Evolutionary conservation across 768 basidiomycete species (phyloP).

Genomic region (Collybia sp.): DNA sequence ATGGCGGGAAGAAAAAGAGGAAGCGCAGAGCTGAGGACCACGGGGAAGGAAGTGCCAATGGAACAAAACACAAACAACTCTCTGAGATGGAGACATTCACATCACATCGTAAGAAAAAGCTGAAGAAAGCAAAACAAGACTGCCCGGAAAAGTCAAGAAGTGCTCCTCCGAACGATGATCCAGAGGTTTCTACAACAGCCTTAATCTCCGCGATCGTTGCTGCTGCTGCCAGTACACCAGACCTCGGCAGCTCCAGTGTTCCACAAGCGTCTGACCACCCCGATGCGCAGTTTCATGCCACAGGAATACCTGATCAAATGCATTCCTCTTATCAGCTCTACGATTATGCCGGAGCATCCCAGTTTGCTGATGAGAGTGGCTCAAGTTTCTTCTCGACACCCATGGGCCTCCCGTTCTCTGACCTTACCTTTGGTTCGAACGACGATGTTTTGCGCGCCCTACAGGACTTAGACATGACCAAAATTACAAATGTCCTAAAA

Average conservation of each 20-base stretch:
- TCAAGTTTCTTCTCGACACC: constrained; percentile 19
- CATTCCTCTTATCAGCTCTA: constrained; percentile 26
- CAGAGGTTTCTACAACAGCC: constrained; percentile 48
- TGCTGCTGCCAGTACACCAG: constrained; percentile 51
- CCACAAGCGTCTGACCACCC: constrained; percentile 16
- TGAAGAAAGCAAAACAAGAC: constrained; percentile 22
- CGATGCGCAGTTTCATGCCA: too few relatives aligned
- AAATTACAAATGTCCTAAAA: constrained; percentile 64
- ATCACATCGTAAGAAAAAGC: constrained; percentile 20
- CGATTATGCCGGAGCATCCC: constrained; percentile 19
- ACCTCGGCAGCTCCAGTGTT: constrained; percentile 9
- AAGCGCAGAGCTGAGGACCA: constrained; percentile 25
- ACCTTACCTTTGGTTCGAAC: constrained; percentile 48
- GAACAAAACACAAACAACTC: constrained; percentile 5
- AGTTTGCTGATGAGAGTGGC: constrained; percentile 10
- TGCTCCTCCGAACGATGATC: constrained; percentile 23
- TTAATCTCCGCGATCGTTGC: constrained; percentile 64
- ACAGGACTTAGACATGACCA: constrained; percentile 69
- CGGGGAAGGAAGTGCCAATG: constrained; percentile 13
- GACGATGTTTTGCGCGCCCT: constrained; percentile 72
- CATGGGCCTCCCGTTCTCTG: constrained; percentile 22
- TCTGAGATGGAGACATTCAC: too few relatives aligned
- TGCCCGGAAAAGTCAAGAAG: neutral
- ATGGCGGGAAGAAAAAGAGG: constrained; percentile 34
- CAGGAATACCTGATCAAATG: constrained; percentile 12